Evolutionary conservation across 1,284 basidiomycete species (phyloP).

Genomic region (Tylopilus microsporus): DNA sequence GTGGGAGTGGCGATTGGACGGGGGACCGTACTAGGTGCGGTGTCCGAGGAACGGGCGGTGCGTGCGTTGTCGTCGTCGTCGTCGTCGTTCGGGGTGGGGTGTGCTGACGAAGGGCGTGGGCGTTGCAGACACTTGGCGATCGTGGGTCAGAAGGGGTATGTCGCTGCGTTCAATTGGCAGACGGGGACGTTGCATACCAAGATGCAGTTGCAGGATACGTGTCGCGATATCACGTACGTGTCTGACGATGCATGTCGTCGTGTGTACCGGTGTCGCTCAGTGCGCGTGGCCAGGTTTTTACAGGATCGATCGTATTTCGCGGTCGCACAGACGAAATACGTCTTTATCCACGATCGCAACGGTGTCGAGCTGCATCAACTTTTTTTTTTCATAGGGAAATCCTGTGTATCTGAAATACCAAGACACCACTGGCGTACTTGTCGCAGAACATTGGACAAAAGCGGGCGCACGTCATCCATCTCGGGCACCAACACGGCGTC

Average conservation of each 20-base stretch:
- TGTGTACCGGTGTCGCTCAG: constrained; percentile 8
- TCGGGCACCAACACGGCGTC: constrained; percentile 89
- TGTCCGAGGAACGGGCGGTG: constrained; percentile 91
- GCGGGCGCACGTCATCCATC: constrained; percentile 85
- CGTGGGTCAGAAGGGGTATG: constrained; percentile 78
- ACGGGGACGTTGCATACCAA: constrained; percentile 84
- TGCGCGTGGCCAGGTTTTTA: constrained; percentile 58
- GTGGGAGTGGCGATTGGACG: constrained; percentile 79
- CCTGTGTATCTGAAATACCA: constrained; percentile 93
- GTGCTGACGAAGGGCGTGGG: no score
- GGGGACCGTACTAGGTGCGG: constrained; percentile 78
- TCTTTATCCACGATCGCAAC: constrained; percentile 92
- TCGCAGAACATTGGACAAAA: constrained; percentile 88
- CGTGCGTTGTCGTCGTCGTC: constrained; percentile 24
- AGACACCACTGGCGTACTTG: constrained; percentile 88
- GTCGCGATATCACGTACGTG: constrained; percentile 83
- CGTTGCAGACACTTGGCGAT: constrained; percentile 72
- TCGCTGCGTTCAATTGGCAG: constrained; percentile 96
- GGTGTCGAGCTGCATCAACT: constrained; percentile 86
- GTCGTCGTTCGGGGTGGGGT: no score
- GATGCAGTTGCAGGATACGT: constrained; percentile 83
- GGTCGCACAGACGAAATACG: constrained; percentile 94
- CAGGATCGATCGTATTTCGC: constrained; percentile 93
- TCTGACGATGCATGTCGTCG: background rate
- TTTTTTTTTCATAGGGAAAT: constrained; percentile 56